These are phyloP conservation scores for Xerocomellus chrysenteron DNA, from an alignment of 768 basidiomycete species.

Conservation along the genomic window DNA sequence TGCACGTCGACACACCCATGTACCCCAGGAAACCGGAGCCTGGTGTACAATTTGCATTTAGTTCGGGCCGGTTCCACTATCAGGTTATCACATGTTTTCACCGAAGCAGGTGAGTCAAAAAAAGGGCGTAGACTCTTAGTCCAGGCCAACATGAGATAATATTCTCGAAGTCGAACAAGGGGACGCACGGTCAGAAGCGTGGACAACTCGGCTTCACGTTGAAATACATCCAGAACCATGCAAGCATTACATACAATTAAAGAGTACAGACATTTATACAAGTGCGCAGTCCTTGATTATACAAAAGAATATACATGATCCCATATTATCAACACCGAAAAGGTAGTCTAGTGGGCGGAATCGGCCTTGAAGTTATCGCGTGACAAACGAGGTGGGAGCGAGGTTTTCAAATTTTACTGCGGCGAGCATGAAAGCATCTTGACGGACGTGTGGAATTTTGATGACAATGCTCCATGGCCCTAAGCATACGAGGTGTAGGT, in stretches of 20 bases:
- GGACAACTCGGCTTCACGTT: background rate
- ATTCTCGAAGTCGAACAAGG: background rate
- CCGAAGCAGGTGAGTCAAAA: background rate
- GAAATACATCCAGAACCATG: constrained; percentile 2
- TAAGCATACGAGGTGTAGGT: constrained; percentile 24
- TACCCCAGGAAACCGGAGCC: background rate
- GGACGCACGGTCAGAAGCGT: too few relatives aligned
- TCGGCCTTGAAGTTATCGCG: constrained; percentile 22
- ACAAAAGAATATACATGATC: constrained; percentile 34
- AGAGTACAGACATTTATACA: constrained; percentile 22
- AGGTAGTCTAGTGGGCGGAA: constrained; percentile 13
- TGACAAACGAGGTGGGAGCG: constrained; percentile 5
- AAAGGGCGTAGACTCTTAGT: too few relatives aligned
- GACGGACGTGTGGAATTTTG: constrained; percentile 4
- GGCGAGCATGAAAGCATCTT: constrained; percentile 22
- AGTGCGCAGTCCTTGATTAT: constrained; percentile 19
- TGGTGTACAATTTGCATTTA: background rate
- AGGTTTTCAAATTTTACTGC: constrained; percentile 1
- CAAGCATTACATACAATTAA: constrained; percentile 25
- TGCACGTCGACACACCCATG: too few relatives aligned
- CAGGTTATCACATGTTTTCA: background rate
- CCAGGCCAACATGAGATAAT: too few relatives aligned
- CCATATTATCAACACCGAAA: constrained; percentile 27
- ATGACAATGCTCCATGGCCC: background rate
- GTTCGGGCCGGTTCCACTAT: background rate